Evolutionary conservation across 345 rosid genomes (phyloP).

Genomic region (Gossypium anomalum): DNA sequence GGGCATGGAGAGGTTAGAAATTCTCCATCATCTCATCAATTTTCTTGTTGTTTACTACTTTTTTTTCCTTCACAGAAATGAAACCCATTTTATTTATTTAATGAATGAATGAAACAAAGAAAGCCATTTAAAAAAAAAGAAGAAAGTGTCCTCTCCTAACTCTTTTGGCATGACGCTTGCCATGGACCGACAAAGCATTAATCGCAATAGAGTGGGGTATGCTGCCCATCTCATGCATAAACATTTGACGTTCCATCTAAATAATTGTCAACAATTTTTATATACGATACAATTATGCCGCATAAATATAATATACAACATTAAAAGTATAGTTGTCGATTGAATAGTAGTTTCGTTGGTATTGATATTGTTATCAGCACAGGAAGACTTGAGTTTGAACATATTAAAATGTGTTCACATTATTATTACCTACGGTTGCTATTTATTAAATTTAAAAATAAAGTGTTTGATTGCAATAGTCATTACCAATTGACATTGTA

Average conservation of each 20-base stretch:
- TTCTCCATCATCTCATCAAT: background rate
- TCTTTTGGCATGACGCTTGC: background rate
- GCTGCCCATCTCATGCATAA: background rate
- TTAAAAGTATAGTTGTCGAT: too few species aligned
- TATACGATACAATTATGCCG: too few species aligned
- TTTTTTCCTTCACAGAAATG: background rate
- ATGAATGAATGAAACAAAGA: background rate
- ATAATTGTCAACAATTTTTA: background rate
- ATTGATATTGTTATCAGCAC: too few species aligned
- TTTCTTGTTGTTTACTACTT: background rate
- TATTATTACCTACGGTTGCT: too few species aligned
- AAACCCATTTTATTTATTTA: background rate
- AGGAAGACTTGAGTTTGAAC: fast-evolving
- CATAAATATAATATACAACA: too few species aligned
- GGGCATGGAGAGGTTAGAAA: background rate
- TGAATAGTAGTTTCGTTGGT: fast-evolving
- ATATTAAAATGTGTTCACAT: too few species aligned
- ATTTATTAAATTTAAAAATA: too few species aligned
- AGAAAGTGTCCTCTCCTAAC: background rate
- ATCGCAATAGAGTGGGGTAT: background rate
- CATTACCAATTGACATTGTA: too few species aligned
- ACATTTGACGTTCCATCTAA: background rate
- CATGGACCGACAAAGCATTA: background rate
- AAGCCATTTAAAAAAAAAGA: background rate
- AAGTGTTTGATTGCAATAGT: too few species aligned